These are phyloP conservation scores for Chrysopogon serrulatus DNA, from an alignment of 176 grass and related monocot species.

Conservation along the genomic window DNA sequence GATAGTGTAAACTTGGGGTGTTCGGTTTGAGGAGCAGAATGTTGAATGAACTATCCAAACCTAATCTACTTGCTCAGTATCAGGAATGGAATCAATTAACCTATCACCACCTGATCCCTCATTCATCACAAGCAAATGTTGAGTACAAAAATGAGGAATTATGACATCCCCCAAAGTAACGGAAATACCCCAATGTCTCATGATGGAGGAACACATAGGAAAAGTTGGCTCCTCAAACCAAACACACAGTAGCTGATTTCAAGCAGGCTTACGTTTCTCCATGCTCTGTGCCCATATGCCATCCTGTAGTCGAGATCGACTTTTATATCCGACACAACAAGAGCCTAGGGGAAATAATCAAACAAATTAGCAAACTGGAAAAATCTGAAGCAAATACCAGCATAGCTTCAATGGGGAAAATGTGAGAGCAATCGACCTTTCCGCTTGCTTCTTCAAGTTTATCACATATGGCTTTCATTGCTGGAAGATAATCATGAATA, in stretches of 20 bases:
- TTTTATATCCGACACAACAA: slow-evolving; percentile 89
- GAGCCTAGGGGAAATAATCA: slow-evolving; percentile 55
- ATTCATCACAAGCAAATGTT: background rate
- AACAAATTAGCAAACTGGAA: slow-evolving; percentile 27
- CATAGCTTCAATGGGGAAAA: background rate
- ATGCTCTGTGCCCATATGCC: slow-evolving; percentile 74
- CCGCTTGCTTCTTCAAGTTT: slow-evolving; percentile 84
- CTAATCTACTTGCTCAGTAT: background rate
- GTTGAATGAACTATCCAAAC: background rate
- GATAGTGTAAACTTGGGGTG: background rate
- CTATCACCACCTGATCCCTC: background rate
- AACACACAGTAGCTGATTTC: background rate
- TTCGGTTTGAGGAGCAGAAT: background rate
- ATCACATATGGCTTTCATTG: slow-evolving; percentile 95
- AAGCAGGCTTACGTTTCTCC: slow-evolving; percentile 77
- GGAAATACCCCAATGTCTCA: background rate
- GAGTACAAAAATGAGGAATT: background rate
- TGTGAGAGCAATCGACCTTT: slow-evolving; percentile 45
- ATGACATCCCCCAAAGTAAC: background rate
- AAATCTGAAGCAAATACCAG: slow-evolving; percentile 11
- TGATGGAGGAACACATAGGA: background rate
- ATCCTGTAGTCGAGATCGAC: slow-evolving; percentile 74
- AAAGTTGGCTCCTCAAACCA: background rate
- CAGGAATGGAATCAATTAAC: background rate
- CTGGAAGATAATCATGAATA: slow-evolving; percentile 79